phyloP scores from a whole-genome alignment of 1,284 basidiomycete species.

The Sanghuangporus weigelae region DNA sequence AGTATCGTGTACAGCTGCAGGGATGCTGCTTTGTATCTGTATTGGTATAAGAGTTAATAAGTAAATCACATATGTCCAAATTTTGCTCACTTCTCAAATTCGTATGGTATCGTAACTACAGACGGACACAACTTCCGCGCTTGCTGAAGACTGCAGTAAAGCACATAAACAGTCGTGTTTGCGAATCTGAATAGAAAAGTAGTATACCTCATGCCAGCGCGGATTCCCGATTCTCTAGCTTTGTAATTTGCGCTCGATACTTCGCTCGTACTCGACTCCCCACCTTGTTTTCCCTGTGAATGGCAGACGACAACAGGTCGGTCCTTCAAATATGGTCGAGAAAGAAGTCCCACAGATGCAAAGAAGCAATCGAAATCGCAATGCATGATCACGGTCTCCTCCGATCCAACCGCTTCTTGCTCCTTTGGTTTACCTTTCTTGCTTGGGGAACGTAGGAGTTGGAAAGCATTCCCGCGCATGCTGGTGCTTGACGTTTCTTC shows the following conservation, averaged over 20 bases:
- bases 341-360: constrained; percentile 82
- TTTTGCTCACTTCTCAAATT: constrained; percentile 63
- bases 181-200: neutral
- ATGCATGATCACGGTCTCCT: constrained; percentile 80
- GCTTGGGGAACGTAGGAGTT: constrained; percentile 37
- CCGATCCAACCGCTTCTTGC: constrained; percentile 28
- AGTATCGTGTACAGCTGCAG: constrained; percentile 90
- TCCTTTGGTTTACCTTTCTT: constrained; percentile 52
- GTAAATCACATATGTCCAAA: neutral
- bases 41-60: neutral
- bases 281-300: constrained; percentile 70
- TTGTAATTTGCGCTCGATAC: constrained; percentile 95
- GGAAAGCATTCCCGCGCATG: constrained; percentile 54
- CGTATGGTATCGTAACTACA: constrained; percentile 84
- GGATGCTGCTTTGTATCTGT: constrained; percentile 77
- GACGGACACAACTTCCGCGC: constrained; percentile 74
- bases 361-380: constrained; percentile 99
- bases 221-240: constrained; percentile 82
- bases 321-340: constrained; percentile 73
- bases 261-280: constrained; percentile 80
- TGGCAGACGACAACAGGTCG: constrained; percentile 95
- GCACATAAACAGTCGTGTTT: neutral
- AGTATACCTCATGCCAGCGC: constrained; percentile 85
- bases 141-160: constrained; percentile 67
- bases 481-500: constrained; percentile 29